phyloP scores from a whole-genome alignment of 2,329 filamentous ascomycete genomes.

The Microdochium bolleyi region DNA sequence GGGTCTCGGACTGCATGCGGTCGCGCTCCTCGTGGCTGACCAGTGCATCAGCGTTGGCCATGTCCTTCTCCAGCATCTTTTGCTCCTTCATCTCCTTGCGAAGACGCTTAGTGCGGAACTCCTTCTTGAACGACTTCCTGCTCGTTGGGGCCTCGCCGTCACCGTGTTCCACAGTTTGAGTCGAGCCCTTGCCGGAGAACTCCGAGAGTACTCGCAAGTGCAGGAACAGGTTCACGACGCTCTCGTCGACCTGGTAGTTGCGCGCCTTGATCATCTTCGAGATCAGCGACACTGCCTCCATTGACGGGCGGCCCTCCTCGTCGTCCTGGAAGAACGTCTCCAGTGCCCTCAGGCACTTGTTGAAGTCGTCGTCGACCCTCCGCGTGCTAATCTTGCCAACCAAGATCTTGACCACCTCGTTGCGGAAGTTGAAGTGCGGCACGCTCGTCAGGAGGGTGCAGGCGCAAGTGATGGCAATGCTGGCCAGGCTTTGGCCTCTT shows the following conservation, averaged over 20 bases:
- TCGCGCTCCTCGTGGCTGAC: constrained; percentile 91
- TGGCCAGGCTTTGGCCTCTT: constrained; percentile 47
- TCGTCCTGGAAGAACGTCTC: constrained; percentile 79
- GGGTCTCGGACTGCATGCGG: constrained; percentile 86
- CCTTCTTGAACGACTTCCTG: constrained; percentile 68
- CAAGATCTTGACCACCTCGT: constrained; percentile 79
- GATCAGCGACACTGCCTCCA: constrained; percentile 78
- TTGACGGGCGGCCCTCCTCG: constrained; percentile 79
- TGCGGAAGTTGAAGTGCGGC: constrained; percentile 95
- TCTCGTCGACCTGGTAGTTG: constrained; percentile 77
- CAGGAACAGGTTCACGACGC: constrained; percentile 82
- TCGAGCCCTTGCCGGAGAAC: constrained; percentile 77
- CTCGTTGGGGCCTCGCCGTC: constrained; percentile 19
- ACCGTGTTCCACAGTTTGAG: constrained; percentile 59
- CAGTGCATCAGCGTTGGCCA: constrained; percentile 83
- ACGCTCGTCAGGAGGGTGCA: constrained; percentile 75
- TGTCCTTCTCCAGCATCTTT: constrained; percentile 84
- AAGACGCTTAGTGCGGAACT: constrained; percentile 83
- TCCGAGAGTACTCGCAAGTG: constrained; percentile 83
- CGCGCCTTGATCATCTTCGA: constrained; percentile 93
- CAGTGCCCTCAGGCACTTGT: constrained; percentile 69
- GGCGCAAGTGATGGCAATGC: constrained; percentile 76
- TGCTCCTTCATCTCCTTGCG: constrained; percentile 79
- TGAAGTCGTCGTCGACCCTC: constrained; percentile 64
- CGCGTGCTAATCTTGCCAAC: constrained; percentile 73